A percentile compares a stretch with the other conserved stretches of the same genome.
Conservation (phyloP, 2,329 filamentous ascomycete genomes). For the Colletotrichum destructivum region DNA sequence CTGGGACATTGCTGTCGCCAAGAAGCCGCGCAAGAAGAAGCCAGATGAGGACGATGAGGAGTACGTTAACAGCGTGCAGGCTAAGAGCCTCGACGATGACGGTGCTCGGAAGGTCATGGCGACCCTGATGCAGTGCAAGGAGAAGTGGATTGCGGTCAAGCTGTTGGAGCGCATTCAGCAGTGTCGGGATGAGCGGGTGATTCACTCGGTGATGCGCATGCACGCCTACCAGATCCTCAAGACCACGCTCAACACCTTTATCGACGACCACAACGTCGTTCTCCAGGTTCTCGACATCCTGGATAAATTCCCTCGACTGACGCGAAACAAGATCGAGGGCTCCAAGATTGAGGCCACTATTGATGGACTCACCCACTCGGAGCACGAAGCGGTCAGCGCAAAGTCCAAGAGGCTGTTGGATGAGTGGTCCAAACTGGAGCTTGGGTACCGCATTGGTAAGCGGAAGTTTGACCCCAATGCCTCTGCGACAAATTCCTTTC, state of each 20-base stretch:
- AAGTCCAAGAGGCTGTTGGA: constrained; percentile 81
- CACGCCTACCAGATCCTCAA: constrained; percentile 97
- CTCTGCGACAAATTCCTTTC: constrained; percentile 67
- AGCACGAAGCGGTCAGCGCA: constrained; percentile 81
- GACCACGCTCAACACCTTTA: constrained; percentile 86
- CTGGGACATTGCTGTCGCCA: constrained; percentile 92
- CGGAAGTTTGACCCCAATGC: constrained; percentile 85
- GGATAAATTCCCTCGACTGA: constrained; percentile 89
- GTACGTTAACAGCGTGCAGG: constrained; percentile 91
- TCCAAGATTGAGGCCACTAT: constrained; percentile 93
- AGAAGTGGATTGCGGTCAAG: constrained; percentile 99
- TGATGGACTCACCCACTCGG: constrained; percentile 75
- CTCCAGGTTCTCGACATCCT: constrained; percentile 92
- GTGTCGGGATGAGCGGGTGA: constrained; percentile 88
- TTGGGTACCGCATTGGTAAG: constrained; percentile 92
- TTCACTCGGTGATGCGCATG: constrained; percentile 92
- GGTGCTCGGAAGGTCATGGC: constrained; percentile 97
- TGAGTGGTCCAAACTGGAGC: constrained; percentile 90
- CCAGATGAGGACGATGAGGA: constrained; percentile 92
- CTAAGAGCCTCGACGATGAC: constrained; percentile 83
- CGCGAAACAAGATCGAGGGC: constrained; percentile 96
- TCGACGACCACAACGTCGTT: constrained; percentile 90
- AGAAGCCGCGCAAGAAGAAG: constrained; percentile 94
- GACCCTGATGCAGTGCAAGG: constrained; percentile 95
- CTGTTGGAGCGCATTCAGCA: constrained; percentile 89